A percentile compares a stretch with the other conserved stretches of the same genome.
Evolutionary conservation across 192 early-diverging fungal genomes (phyloP).

Genomic region (Rhizoclosmatium globosum): DNA sequence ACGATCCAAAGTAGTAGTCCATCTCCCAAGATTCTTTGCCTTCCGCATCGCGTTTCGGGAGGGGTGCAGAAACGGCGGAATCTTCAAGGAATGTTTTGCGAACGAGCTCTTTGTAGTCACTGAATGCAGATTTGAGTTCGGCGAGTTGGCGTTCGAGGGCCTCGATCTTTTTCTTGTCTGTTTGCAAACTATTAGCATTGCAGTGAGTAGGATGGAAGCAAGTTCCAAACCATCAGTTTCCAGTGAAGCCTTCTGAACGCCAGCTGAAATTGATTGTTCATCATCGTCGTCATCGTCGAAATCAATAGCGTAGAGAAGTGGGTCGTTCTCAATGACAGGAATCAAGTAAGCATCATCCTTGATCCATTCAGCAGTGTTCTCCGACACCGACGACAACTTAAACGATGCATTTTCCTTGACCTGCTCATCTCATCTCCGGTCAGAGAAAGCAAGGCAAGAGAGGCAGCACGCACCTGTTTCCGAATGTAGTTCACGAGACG

Average conservation of each 20-base stretch:
- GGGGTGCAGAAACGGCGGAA: not conserved
- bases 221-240: not conserved
- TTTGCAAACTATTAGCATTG: not conserved
- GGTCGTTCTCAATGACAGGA: slow-evolving; percentile 61
- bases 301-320: slow-evolving; percentile 53
- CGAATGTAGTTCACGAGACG: slow-evolving; percentile 89
- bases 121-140: slow-evolving; percentile 46
- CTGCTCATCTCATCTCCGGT: slow-evolving; percentile 5
- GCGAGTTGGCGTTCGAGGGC: slow-evolving; percentile 35
- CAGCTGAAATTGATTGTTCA: slow-evolving; percentile 15
- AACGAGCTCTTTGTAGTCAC: slow-evolving; percentile 57
- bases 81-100: slow-evolving; percentile 54
- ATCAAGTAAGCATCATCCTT: slow-evolving; percentile 52
- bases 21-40: slow-evolving; percentile 47
- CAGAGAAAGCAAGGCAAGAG: slow-evolving; percentile 6
- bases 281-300: slow-evolving; percentile 57
- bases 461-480: slow-evolving; percentile 25
- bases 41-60: slow-evolving; percentile 1
- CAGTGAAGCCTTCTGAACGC: not conserved
- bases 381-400: not conserved
- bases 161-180: slow-evolving; percentile 35
- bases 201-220: no score
- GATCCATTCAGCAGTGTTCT: slow-evolving; percentile 28
- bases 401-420: slow-evolving; percentile 16
- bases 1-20: slow-evolving; percentile 71